Evolutionary conservation across 2,329 filamentous ascomycete species (phyloP), one percentile per base, ranked within the genome.

Genomic region (Fusarium sp.): DNA sequence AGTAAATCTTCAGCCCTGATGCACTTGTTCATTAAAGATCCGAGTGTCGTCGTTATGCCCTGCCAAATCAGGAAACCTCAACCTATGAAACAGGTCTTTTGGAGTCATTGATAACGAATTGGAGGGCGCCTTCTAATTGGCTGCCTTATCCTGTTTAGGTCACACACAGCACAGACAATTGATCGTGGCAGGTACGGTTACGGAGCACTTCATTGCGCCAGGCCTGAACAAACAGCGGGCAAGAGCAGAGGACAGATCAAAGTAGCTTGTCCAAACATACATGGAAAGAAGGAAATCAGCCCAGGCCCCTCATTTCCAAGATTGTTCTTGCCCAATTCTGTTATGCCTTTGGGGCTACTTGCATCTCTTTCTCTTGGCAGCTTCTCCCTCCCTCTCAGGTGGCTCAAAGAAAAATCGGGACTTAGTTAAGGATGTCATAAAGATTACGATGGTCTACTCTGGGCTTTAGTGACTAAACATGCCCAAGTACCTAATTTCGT

Each of bases 21-120:
- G 34, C 26, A 30, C 42, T 43, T 43, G 42, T 49, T 54, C 30
- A 39, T 53, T 34, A 25, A 52, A 69, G 49, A 42, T 26, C 41
- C 34, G 46, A 53, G 58, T 25, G 31, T 25, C 31, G 13, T 25
- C 30, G 37, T 39, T 16, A 21, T 51, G 12, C 58, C 72, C 60
- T 48, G 53, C 67, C 58, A 46, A 42, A 61, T 62, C 44, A 69
- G 46, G 51, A 53, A 67, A 54, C 50, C n/a, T 31, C 34, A 37
- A n/a, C 34, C 31, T 34, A 25, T 39, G 43, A 14, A 37, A 30
- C 43, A 54, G 39, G 37, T 39, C 43, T 46, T 37, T 37, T 37
- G 34, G 48, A 44, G 57, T 59, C 57, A 72, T 67, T 74, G 73
- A 75, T 75, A 75, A 75, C 67, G 62, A 11, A 34, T n/a, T 13